A percentile compares a stretch with the other conserved stretches of the same genome.
These are phyloP conservation scores for Ceratocystis lukuohia DNA, from an alignment of 2,329 filamentous ascomycete genomes.

Conservation along the genomic window DNA sequence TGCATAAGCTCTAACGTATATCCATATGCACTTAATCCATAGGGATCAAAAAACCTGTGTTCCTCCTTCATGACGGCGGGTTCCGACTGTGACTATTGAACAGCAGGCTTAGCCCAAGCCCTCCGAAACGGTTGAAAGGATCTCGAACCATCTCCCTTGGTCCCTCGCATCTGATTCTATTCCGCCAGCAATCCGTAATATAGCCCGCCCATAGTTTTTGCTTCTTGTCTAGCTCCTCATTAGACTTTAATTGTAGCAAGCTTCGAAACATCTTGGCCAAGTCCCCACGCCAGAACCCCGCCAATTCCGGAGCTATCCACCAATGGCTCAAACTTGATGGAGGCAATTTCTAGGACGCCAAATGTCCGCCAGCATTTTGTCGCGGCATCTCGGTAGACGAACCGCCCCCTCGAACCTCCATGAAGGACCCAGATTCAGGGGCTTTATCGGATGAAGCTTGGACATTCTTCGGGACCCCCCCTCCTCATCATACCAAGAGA, in stretches of 20 bases:
- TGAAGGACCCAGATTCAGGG: conserved; percentile 38
- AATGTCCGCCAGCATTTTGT: conserved; percentile 59
- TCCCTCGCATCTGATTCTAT: background rate
- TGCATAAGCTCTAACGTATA: background rate
- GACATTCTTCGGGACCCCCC: conserved; percentile 36
- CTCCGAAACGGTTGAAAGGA: too few species aligned
- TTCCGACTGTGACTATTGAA: background rate
- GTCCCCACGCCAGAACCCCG: conserved; percentile 62
- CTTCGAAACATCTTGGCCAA: conserved; percentile 50
- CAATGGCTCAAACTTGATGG: conserved; percentile 47
- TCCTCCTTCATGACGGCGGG: background rate
- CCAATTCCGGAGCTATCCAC: conserved; percentile 44
- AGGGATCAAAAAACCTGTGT: background rate
- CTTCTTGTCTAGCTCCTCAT: conserved; percentile 16
- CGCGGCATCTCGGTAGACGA: conserved; percentile 52
- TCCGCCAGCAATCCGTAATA: background rate
- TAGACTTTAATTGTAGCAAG: conserved; percentile 31
- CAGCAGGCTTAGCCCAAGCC: background rate
- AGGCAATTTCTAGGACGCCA: conserved; percentile 50
- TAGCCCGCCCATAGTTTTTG: conserved; percentile 13
- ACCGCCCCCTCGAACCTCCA: conserved; percentile 40
- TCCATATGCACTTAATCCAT: background rate
- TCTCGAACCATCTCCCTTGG: background rate
- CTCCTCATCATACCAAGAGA: conserved; percentile 44
- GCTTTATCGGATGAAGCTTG: conserved; percentile 45